Percentiles rank a stretch among this genome's conserved stretches.
Conservation (phyloP, 2,329 filamentous ascomycete species). For the Bisporella sp. region DNA sequence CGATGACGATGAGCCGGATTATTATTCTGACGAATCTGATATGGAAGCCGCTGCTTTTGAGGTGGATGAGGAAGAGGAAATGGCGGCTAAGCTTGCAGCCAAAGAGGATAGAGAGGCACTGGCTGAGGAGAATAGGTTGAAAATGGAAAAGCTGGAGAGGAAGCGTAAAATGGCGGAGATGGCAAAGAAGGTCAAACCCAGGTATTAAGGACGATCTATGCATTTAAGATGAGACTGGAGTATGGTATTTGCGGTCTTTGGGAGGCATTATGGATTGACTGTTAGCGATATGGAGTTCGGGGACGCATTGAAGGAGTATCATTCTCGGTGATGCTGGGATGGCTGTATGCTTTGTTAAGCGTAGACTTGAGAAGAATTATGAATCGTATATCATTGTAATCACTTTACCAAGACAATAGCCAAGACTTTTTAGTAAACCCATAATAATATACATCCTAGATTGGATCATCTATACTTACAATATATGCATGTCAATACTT, state of each 20-base stretch:
- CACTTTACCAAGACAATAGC: no score
- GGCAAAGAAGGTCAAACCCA: slow-evolving; percentile 16
- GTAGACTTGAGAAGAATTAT: no score
- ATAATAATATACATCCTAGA: no score
- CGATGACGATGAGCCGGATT: slow-evolving; percentile 53
- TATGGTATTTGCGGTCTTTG: not conserved
- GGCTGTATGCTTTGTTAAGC: no score
- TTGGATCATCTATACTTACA: no score
- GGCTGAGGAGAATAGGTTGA: slow-evolving; percentile 52
- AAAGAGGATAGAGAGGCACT: slow-evolving; percentile 62
- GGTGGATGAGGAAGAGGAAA: slow-evolving; percentile 63
- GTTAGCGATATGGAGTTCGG: slow-evolving; percentile 5
- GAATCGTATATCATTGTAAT: no score
- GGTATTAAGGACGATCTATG: not conserved
- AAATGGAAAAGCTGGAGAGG: slow-evolving; percentile 53
- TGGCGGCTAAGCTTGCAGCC: slow-evolving; percentile 54
- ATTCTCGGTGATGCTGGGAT: no score
- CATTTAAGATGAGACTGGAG: not conserved
- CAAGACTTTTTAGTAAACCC: no score
- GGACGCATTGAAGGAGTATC: slow-evolving; percentile 1
- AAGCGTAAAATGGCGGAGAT: slow-evolving; percentile 23
- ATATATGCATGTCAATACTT: no score
- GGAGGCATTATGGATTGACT: not conserved
- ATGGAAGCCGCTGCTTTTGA: slow-evolving; percentile 74
- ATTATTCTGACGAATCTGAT: slow-evolving; percentile 60